A percentile compares a stretch with the other conserved stretches of the same genome.
Evolutionary conservation across 2,329 filamentous ascomycete species (phyloP).

Genomic region (Tothia fuscella): DNA sequence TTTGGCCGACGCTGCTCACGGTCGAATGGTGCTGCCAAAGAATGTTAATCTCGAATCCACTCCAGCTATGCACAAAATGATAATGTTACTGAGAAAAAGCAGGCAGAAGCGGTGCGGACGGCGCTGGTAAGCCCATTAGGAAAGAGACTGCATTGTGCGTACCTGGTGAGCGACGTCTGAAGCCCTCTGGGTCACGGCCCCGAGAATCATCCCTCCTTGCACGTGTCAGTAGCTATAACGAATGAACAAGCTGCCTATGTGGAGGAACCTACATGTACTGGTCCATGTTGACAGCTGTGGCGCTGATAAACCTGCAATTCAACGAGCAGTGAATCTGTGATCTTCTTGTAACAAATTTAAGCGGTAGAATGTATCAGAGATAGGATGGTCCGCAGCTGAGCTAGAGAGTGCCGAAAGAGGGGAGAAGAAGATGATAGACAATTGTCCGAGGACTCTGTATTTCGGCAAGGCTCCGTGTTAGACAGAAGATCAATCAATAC

Average conservation of each 20-base stretch:
- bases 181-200: constrained; percentile 22
- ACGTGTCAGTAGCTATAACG: constrained; percentile 3
- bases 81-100: constrained; percentile 31
- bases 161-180: constrained; percentile 59
- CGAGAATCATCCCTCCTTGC: constrained; percentile 46
- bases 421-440: constrained; percentile 2
- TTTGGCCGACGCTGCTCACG: constrained; percentile 22
- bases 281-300: constrained; percentile 6
- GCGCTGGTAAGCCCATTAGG: not conserved
- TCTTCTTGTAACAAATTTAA: not conserved
- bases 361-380: not conserved
- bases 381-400: not conserved
- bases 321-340: not conserved
- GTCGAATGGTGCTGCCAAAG: constrained; percentile 14
- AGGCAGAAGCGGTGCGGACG: constrained; percentile 26
- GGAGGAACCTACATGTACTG: constrained; percentile 18
- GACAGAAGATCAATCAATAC: constrained; percentile 6
- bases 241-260: not conserved
- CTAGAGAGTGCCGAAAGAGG: not conserved
- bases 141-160: constrained; percentile 26
- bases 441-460: constrained; percentile 1
- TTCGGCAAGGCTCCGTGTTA: not conserved
- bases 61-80: not conserved
- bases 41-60: not conserved
- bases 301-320: too few relatives aligned